Percentiles rank a stretch among this genome's conserved stretches.
phyloP scores from a whole-genome alignment of 768 basidiomycete genomes.

The Austroboletus festivus region DNA sequence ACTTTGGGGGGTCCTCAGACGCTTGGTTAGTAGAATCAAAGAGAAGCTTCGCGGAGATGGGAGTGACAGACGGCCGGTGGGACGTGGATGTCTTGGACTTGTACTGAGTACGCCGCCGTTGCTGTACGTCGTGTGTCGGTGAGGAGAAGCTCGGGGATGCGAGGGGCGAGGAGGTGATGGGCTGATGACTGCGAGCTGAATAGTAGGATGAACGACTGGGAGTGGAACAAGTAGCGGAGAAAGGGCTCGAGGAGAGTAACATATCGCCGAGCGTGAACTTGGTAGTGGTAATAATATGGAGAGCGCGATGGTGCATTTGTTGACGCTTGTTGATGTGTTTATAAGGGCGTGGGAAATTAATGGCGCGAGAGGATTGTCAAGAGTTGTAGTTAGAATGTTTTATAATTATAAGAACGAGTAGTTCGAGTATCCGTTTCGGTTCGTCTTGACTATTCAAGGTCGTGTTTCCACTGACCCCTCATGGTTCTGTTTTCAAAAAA shows the following conservation, averaged over 20 bases:
- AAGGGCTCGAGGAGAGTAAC: conserved; percentile 30
- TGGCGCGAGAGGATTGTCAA: too few species aligned
- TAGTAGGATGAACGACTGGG: conserved; percentile 34
- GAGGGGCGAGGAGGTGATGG: conserved; percentile 51
- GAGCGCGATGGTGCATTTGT: conserved; percentile 23
- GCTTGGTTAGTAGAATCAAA: conserved; percentile 14
- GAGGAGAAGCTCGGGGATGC: conserved; percentile 45
- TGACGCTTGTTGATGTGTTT: background rate
- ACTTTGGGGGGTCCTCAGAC: conserved; percentile 47
- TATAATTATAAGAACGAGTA: too few species aligned
- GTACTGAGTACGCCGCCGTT: conserved; percentile 56
- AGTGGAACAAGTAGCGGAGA: conserved; percentile 33
- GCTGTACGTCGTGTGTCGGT: conserved; percentile 41
- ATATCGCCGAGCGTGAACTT: conserved; percentile 9
- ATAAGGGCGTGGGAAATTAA: background rate
- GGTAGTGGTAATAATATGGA: background rate
- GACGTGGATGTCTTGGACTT: conserved; percentile 37
- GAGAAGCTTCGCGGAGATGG: conserved; percentile 9
- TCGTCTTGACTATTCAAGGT: too few species aligned
- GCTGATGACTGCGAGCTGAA: conserved; percentile 31
- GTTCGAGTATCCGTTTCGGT: too few species aligned
- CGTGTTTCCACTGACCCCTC: too few species aligned
- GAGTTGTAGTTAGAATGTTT: too few species aligned
- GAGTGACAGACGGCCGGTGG: conserved; percentile 16
- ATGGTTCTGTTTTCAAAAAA: conserved; percentile 1